These are phyloP conservation scores for Serendipita sp. DNA, from an alignment of 768 basidiomycete species.

Conservation along the genomic window DNA sequence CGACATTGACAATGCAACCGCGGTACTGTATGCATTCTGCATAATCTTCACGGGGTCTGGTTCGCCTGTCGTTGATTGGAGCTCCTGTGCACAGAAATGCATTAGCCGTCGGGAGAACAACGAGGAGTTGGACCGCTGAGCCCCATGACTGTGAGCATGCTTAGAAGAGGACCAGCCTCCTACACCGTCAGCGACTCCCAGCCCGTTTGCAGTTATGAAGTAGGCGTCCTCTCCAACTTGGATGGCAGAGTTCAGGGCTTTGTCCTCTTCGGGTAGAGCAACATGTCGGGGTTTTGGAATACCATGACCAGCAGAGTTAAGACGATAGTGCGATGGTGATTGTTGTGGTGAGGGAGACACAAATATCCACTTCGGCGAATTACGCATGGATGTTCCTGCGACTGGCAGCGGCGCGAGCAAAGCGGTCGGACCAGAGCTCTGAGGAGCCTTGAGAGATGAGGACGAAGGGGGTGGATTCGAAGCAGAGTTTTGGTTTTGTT, in stretches of 20 bases:
- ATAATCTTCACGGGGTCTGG: slow-evolving; percentile 29
- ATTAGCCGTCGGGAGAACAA: slow-evolving; percentile 53
- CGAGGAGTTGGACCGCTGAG: slow-evolving; percentile 31
- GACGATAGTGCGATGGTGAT: neutral
- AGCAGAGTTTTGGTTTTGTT: neutral
- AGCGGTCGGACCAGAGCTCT: neutral
- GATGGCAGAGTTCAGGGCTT: slow-evolving; percentile 35
- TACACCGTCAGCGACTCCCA: slow-evolving; percentile 92
- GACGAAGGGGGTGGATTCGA: neutral
- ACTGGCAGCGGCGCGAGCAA: neutral
- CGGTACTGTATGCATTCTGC: slow-evolving; percentile 31
- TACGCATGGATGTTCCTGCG: neutral
- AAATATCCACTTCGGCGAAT: slow-evolving; percentile 2
- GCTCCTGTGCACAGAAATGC: slow-evolving; percentile 64
- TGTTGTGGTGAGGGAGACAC: neutral
- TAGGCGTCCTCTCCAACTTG: slow-evolving; percentile 92
- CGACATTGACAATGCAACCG: slow-evolving; percentile 19
- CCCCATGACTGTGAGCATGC: slow-evolving; percentile 21
- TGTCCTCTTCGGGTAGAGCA: slow-evolving; percentile 12
- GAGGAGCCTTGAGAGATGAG: neutral
- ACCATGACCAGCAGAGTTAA: slow-evolving; percentile 2
- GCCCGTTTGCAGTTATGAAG: slow-evolving; percentile 63
- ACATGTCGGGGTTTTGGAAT: slow-evolving; percentile 2
- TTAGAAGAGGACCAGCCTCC: slow-evolving; percentile 64
- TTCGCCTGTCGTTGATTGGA: slow-evolving; percentile 16